These are phyloP conservation scores for Xylaria sp. DNA, from an alignment of 495 filamentous ascomycete species.

Conservation along the genomic window DNA sequence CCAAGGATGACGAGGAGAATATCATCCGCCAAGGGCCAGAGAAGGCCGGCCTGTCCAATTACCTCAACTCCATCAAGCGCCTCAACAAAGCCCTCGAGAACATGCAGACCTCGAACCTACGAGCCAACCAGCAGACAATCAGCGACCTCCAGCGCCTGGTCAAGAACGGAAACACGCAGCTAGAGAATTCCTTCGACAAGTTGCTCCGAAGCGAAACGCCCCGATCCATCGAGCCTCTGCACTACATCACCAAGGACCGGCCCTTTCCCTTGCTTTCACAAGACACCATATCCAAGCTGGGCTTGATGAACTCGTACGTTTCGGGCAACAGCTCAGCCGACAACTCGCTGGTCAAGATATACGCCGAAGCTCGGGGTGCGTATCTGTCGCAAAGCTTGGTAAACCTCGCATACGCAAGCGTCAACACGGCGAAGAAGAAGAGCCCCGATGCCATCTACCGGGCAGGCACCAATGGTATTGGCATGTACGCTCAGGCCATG, in stretches of 20 bases:
- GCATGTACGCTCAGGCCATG: constrained; percentile 84
- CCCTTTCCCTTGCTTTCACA: constrained; percentile 55
- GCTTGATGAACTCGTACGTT: constrained; percentile 59
- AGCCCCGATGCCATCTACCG: constrained; percentile 81
- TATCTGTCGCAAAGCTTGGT: constrained; percentile 81
- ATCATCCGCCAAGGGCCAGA: constrained; percentile 87
- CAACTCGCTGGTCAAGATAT: constrained; percentile 71
- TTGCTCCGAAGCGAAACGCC: constrained; percentile 72
- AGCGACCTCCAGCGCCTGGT: constrained; percentile 78
- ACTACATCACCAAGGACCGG: constrained; percentile 89
- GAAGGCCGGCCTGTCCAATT: constrained; percentile 80
- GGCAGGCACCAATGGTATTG: constrained; percentile 91
- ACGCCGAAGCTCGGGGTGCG: constrained; percentile 82
- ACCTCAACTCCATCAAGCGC: constrained; percentile 86
- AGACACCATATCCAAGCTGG: constrained; percentile 57
- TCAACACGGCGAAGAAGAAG: constrained; percentile 86
- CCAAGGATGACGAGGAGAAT: constrained; percentile 85
- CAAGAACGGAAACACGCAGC: constrained; percentile 75
- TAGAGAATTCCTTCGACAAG: constrained; percentile 83
- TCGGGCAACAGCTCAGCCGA: constrained; percentile 62
- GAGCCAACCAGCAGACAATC: constrained; percentile 89
- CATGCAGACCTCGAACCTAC: constrained; percentile 84
- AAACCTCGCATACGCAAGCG: constrained; percentile 85
- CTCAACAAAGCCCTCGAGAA: constrained; percentile 80
- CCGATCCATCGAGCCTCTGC: constrained; percentile 81